These are phyloP conservation scores for Meyerozyma smithsonii DNA, from an alignment of 1,139 yeast genomes.

Conservation along the genomic window DNA sequence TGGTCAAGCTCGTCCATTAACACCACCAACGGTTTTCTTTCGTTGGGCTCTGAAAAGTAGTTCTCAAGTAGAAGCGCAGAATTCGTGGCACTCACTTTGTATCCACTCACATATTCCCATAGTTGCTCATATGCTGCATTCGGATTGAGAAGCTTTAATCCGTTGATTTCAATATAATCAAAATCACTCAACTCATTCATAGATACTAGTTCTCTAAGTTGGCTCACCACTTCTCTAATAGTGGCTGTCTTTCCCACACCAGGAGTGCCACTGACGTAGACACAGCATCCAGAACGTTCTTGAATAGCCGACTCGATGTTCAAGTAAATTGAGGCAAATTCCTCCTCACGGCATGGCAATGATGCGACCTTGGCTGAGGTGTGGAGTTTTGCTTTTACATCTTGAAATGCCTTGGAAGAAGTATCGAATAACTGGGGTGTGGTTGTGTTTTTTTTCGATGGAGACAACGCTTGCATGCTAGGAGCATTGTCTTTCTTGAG, in stretches of 20 bases:
- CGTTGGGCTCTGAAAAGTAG: slow-evolving; percentile 23
- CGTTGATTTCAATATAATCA: slow-evolving; percentile 82
- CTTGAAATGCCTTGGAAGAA: slow-evolving; percentile 42
- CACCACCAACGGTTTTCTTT: slow-evolving; percentile 60
- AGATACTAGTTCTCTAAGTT: slow-evolving; percentile 44
- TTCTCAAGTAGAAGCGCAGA: slow-evolving; percentile 46
- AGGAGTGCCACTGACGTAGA: slow-evolving; percentile 94
- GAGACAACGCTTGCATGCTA: slow-evolving; percentile 21
- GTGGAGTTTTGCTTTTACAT: slow-evolving; percentile 57
- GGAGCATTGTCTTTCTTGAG: slow-evolving; percentile 24
- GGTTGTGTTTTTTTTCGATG: slow-evolving; percentile 12
- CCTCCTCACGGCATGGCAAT: slow-evolving; percentile 86
- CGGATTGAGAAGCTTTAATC: slow-evolving; percentile 80
- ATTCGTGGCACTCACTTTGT: slow-evolving; percentile 56
- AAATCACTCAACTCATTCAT: slow-evolving; percentile 53
- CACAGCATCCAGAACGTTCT: slow-evolving; percentile 72
- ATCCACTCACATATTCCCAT: slow-evolving; percentile 72
- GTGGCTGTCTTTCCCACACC: slow-evolving; percentile 98
- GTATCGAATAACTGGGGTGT: slow-evolving; percentile 16
- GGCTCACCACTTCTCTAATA: slow-evolving; percentile 76
- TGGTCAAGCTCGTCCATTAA: slow-evolving; percentile 92
- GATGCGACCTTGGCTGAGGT: slow-evolving; percentile 59
- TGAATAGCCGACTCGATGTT: slow-evolving; percentile 74
- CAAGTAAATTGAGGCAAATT: slow-evolving; percentile 68
- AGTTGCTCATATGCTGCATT: slow-evolving; percentile 77